Evolutionary conservation across 352 stramenopile genomes (phyloP), one percentile per base, ranked within the genome.

Genomic region (Globisporangium canariense): DNA sequence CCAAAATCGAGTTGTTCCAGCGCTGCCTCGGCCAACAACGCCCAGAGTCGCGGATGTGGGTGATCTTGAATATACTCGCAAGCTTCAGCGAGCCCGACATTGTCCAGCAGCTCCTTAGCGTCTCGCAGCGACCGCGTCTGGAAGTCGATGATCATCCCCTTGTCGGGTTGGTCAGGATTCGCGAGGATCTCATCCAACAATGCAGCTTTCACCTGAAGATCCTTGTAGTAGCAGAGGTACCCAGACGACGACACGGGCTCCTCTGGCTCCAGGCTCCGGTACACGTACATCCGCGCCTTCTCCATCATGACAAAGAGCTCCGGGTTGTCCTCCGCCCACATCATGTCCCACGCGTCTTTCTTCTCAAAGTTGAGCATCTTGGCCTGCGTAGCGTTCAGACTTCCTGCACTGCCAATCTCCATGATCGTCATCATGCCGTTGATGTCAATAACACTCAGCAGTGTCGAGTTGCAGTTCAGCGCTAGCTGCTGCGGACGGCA

Each of bases 281-380:
- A 97, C 8, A 98, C 79, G 54, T 96, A 93, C 80, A 98, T 93
- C 30, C 90, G 79, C 9, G 88, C 94, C 70, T 98, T 98, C 62
- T 98, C 92, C 82, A 94, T 94, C 69, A 97, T 88, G 38, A 95
- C 92, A 62, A 98, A 96, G 14, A 97, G 69, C 55, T 97, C 85
- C 4, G 92, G 88, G 68, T 98, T 96, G 73, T 98, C 93, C 14
- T 96, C 83, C 16, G 91, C 84, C 93, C 92, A 98, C 38, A 89
- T 66, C 60, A 98, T 90, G 59, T 97, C 93, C 93, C 93, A 98
- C 4, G 83, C 76, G 67, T 98, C 93, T 36, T 93, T 94, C 67
- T 91, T 91, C 69, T 94, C 86, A 52, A 92, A 94, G 52, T 65
- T 59, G 1, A 93, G 67, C 78, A 88, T 89, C 60, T 91, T 91